Evolutionary conservation across 768 basidiomycete species (phyloP).

Genomic region (Agaricus subrufescens): DNA sequence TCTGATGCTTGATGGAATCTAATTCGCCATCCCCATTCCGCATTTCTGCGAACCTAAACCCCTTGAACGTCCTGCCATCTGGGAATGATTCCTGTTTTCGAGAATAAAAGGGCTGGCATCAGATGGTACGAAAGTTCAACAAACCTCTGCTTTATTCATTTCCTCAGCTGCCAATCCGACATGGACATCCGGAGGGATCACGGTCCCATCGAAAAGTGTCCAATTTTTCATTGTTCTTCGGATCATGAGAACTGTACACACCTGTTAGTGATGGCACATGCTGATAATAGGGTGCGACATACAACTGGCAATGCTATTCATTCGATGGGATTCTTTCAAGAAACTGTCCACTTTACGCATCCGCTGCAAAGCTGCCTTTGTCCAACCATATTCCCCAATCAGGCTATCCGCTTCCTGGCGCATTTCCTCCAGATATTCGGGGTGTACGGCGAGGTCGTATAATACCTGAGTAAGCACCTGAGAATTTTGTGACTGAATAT

Average conservation of each 20-base stretch:
- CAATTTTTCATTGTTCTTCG: slow-evolving; percentile 20
- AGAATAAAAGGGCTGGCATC: not conserved
- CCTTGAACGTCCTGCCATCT: slow-evolving; percentile 31
- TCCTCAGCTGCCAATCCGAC: slow-evolving; percentile 22
- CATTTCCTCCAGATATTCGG: slow-evolving; percentile 27
- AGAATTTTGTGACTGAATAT: too few relatives aligned
- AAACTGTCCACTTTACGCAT: slow-evolving; percentile 43
- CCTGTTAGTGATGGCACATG: not conserved
- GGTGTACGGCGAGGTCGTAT: slow-evolving; percentile 29
- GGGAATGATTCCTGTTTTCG: slow-evolving; percentile 13
- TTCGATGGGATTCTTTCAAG: slow-evolving; percentile 31
- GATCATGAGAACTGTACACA: slow-evolving; percentile 15
- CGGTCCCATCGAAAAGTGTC: slow-evolving; percentile 23
- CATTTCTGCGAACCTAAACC: slow-evolving; percentile 30
- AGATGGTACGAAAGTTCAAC: not conserved
- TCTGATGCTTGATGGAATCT: slow-evolving; percentile 20
- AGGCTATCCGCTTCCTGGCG: slow-evolving; percentile 39
- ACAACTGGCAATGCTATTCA: slow-evolving; percentile 5
- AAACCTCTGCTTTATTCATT: slow-evolving; percentile 25
- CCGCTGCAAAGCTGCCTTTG: slow-evolving; percentile 27
- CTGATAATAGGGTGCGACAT: not conserved
- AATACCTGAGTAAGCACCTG: slow-evolving; percentile 32
- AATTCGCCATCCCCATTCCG: slow-evolving; percentile 16
- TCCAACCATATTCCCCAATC: slow-evolving; percentile 29
- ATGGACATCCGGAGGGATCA: slow-evolving; percentile 10